A percentile compares a stretch with the other conserved stretches of the same genome.
Conservation (phyloP, 331 rosid genomes). For the Acacia concinna region DNA sequence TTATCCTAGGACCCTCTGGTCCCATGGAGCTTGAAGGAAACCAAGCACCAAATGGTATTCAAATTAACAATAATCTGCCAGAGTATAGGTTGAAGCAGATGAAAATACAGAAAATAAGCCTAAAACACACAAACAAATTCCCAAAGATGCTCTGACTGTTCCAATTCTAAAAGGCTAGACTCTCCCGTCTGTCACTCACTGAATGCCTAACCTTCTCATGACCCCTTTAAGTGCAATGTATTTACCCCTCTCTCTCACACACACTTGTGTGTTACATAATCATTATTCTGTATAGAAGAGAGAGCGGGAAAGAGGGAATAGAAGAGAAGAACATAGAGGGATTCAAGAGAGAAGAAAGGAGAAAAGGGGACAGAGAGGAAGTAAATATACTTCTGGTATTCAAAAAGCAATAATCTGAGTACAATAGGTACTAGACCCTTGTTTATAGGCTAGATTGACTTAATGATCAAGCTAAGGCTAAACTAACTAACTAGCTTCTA, state of each 20-base stretch:
- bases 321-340: no score
- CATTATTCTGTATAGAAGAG: no score
- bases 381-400: no score
- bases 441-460: no score
- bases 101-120: background rate
- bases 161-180: background rate
- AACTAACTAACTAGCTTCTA: no score
- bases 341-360: no score
- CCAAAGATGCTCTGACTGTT: background rate
- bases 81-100: background rate
- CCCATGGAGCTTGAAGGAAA: background rate
- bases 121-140: background rate
- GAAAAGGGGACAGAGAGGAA: no score
- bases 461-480: no score
- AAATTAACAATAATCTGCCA: background rate
- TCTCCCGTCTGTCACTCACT: background rate
- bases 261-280: background rate
- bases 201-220: background rate
- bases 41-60: background rate
- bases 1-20: background rate
- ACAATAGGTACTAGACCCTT: no score
- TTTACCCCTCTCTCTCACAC: background rate
- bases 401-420: no score
- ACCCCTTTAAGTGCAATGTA: background rate
- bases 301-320: no score